phyloP scores from a whole-genome alignment of 2,329 filamentous ascomycete species.

The Xylariaceae sp. region DNA sequence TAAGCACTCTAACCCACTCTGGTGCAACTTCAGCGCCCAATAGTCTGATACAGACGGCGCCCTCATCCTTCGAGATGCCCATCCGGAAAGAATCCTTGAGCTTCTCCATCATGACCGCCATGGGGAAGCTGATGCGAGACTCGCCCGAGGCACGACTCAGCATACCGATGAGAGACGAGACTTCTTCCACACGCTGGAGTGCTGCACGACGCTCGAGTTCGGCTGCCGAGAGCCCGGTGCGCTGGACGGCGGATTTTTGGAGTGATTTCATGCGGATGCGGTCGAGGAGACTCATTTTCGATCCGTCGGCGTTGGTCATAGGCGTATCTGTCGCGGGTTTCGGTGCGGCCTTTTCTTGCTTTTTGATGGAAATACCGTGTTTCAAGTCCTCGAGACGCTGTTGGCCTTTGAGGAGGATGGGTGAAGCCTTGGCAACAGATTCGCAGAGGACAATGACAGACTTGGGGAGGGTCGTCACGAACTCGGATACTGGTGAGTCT shows the following conservation, averaged over 20 bases:
- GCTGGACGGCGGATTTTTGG: conserved; percentile 44
- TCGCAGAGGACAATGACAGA: conserved; percentile 51
- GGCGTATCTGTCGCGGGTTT: conserved; percentile 32
- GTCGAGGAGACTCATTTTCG: conserved; percentile 69
- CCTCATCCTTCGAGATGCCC: conserved; percentile 54
- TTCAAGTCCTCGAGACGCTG: conserved; percentile 68
- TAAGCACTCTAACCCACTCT: conserved; percentile 53
- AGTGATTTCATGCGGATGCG: conserved; percentile 71
- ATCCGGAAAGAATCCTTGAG: conserved; percentile 64
- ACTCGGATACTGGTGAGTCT: conserved; percentile 40
- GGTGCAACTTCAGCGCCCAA: conserved; percentile 55
- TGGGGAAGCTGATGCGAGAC: conserved; percentile 63
- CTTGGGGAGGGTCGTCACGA: conserved; percentile 56
- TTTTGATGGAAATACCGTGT: conserved; percentile 53
- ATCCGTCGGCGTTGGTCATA: conserved; percentile 42
- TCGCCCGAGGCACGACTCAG: conserved; percentile 47
- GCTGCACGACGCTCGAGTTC: conserved; percentile 63
- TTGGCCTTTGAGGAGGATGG: conserved; percentile 63
- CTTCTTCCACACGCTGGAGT: conserved; percentile 65
- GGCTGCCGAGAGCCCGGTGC: conserved; percentile 47
- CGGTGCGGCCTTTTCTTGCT: conserved; percentile 43
- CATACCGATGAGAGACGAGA: conserved; percentile 66
- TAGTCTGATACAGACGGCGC: conserved; percentile 46
- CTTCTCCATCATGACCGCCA: conserved; percentile 61
- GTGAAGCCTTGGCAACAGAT: conserved; percentile 52